Conservation (phyloP, 2,329 filamentous ascomycete species). For the Xylariaceae sp. region DNA sequence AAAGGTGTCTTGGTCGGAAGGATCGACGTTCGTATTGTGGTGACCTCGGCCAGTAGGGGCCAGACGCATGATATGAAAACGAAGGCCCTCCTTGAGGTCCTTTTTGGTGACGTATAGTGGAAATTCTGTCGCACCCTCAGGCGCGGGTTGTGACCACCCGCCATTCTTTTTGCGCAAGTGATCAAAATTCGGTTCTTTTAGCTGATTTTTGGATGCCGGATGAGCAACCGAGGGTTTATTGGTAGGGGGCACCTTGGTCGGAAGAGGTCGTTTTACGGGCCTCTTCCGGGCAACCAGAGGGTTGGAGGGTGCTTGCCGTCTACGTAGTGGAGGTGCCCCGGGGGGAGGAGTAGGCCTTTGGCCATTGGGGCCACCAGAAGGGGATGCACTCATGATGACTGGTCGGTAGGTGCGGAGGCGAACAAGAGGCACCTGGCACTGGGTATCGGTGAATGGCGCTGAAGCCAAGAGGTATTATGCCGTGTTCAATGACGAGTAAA, state of each 20-base stretch:
- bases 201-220: conserved; percentile 6
- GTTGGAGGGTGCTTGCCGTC: conserved; percentile 47
- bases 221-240: conserved; percentile 18
- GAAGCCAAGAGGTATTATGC: too few species aligned
- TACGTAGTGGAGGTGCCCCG: conserved; percentile 35
- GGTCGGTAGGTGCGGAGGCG: too few species aligned
- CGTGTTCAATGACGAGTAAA: background rate
- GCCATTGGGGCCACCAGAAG: conserved; percentile 40
- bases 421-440: too few species aligned
- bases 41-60: conserved; percentile 38
- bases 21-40: conserved; percentile 61
- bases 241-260: conserved; percentile 23
- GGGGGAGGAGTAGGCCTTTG: conserved; percentile 42
- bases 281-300: conserved; percentile 62
- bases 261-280: conserved; percentile 33
- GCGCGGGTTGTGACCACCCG: conserved; percentile 54
- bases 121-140: conserved; percentile 40
- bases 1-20: conserved; percentile 70
- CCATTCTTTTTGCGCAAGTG: conserved; percentile 42
- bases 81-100: conserved; percentile 71
- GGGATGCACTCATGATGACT: conserved; percentile 35
- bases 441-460: too few species aligned
- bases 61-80: conserved; percentile 85
- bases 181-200: conserved; percentile 27
- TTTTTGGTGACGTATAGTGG: conserved; percentile 82